Evolutionary conservation across 1,139 yeast species (phyloP), one percentile per base, ranked within the genome.

Genomic region (Debaryomycetaceae sp.): DNA sequence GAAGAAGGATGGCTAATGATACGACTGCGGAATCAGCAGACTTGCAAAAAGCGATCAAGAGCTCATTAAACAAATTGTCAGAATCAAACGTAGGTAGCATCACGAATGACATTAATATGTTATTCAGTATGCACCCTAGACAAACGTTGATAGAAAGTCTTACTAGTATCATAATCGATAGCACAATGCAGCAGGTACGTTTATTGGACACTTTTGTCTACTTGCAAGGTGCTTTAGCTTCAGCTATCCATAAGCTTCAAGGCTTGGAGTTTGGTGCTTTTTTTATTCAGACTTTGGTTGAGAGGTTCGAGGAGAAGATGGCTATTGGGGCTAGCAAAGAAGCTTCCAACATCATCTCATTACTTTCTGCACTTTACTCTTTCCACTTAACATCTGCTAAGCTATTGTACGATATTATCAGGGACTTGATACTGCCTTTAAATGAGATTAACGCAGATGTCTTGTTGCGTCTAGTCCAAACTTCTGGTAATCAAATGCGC

Each of bases 181-280:
- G 89, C 50, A 76, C 90, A n/a, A 63, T 78, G 5, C 74, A 80
- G 38, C 89, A 87, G 46, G 85, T 57, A 3, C 73, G 84, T 46
- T 66, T 90, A 40, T 68, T 88, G 38, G 98, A 91, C 52, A 79
- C 86, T 2, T 89, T 89, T 63, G 81, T 91, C 36, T 78, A 87
- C 51, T 73, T 88, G 37, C 93, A 91, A 64, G 87, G 97, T 1
- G 84, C 90, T 6, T 72, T 90, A 11, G 79, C 84, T 4, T 83
- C 84, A 14, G 86, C 96, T 1, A 62, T 93, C 27, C 90, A 87
- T 65, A 77, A 87, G 49, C 58, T 83, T 7, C 86, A 87, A 58
- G 99, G 99, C 17, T 81, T 84, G 34, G 97, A 89, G 51, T 87
- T 90, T 63, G 98, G 97, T 45, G 99, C 98, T 0, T 80, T 73